Evolutionary conservation across 495 filamentous ascomycete genomes (phyloP).

Genomic region (Rusavskia elegans): DNA sequence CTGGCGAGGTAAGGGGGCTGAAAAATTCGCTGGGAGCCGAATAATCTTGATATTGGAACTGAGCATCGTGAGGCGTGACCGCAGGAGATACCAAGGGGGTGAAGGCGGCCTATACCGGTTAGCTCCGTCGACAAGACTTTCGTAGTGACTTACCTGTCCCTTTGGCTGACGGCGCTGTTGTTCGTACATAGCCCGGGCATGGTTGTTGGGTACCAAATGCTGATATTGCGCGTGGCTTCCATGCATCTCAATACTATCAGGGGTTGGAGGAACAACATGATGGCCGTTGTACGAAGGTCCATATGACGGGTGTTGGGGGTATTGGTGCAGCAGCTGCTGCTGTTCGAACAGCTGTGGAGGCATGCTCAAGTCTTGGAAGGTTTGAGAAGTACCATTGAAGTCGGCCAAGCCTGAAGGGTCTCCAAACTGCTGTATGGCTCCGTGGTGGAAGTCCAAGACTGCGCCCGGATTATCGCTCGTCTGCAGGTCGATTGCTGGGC

Average conservation of each 20-base stretch:
- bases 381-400: constrained; percentile 21
- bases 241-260: constrained; percentile 82
- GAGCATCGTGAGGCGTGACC: constrained; percentile 76
- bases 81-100: constrained; percentile 91
- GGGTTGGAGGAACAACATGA: constrained; percentile 72
- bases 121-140: background rate
- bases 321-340: constrained; percentile 14
- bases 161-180: constrained; percentile 61
- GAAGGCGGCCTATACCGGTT: constrained; percentile 48
- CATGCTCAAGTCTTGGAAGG: constrained; percentile 8
- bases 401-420: constrained; percentile 20
- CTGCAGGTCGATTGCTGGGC: constrained; percentile 5
- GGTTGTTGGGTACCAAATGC: constrained; percentile 39
- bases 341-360: constrained; percentile 12
- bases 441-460: constrained; percentile 8
- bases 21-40: constrained; percentile 79
- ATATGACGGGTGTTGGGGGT: constrained; percentile 22
- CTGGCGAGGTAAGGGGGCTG: constrained; percentile 84
- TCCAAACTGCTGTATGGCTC: constrained; percentile 22
- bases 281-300: constrained; percentile 40
- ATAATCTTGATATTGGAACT: constrained; percentile 70
- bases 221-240: constrained; percentile 49
- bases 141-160: constrained; percentile 47
- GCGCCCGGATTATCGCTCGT: constrained; percentile 2
- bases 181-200: constrained; percentile 50